Conservation (phyloP, 495 filamentous ascomycete genomes). For the Copromyces sp. region DNA sequence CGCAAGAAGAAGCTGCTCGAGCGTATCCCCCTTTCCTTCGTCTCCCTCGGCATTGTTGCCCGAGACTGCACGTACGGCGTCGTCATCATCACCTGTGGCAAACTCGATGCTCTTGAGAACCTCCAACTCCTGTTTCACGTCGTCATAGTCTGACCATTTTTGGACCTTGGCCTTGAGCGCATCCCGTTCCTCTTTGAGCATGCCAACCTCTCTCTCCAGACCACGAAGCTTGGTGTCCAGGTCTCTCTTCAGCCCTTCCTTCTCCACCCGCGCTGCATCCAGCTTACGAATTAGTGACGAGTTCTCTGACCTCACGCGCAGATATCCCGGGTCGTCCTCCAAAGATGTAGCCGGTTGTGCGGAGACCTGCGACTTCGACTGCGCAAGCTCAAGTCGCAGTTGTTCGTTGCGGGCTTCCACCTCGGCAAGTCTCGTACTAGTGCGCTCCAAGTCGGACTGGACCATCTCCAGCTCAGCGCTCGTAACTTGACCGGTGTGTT, state of each 20-base stretch:
- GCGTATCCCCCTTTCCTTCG: slow-evolving; percentile 61
- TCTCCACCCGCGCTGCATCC: slow-evolving; percentile 71
- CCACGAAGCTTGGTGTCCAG: slow-evolving; percentile 61
- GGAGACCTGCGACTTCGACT: slow-evolving; percentile 67
- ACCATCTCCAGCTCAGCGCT: slow-evolving; percentile 92
- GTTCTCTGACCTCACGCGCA: slow-evolving; percentile 84
- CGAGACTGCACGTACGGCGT: slow-evolving; percentile 28
- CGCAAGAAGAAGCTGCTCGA: slow-evolving; percentile 84
- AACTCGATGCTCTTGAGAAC: slow-evolving; percentile 98
- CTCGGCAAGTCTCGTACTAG: slow-evolving; percentile 76
- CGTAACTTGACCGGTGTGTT: slow-evolving; percentile 51
- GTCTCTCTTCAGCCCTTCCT: slow-evolving; percentile 63
- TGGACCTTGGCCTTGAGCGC: slow-evolving; percentile 66
- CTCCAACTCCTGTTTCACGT: slow-evolving; percentile 89
- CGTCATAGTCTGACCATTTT: slow-evolving; percentile 90
- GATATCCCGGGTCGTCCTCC: slow-evolving; percentile 82
- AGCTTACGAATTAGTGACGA: slow-evolving; percentile 78
- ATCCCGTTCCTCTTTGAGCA: slow-evolving; percentile 59
- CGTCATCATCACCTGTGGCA: slow-evolving; percentile 78
- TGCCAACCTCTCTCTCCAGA: slow-evolving; percentile 61
- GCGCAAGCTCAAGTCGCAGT: slow-evolving; percentile 77
- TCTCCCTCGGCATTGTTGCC: slow-evolving; percentile 39
- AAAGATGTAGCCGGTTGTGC: slow-evolving; percentile 43
- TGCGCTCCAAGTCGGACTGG: slow-evolving; percentile 80
- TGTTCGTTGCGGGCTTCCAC: slow-evolving; percentile 94